A percentile compares a stretch with the other conserved stretches of the same genome.
Evolutionary conservation across 163 green algal species (phyloP).

Genomic region (Trebouxiophyceae sp.): DNA sequence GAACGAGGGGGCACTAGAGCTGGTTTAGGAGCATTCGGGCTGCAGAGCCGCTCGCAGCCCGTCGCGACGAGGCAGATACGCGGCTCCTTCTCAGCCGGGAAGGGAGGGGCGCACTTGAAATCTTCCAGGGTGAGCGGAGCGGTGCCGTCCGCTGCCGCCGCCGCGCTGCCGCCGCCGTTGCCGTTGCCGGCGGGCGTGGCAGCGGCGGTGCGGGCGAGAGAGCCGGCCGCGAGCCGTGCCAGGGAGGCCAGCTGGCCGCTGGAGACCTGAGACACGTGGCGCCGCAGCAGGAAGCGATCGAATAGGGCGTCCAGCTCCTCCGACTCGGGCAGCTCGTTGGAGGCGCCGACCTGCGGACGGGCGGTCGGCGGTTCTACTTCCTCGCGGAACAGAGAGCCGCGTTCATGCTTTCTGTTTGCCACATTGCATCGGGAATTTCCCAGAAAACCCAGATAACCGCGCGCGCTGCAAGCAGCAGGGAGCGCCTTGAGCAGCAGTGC

Average conservation of each 20-base stretch:
- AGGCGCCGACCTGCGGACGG: constrained; percentile 69
- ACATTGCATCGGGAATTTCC: too few species aligned
- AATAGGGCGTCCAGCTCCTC: constrained; percentile 96
- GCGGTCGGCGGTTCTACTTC: too few species aligned
- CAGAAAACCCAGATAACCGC: too few species aligned
- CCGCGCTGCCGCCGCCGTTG: constrained; percentile 1
- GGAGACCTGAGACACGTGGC: constrained; percentile 68
- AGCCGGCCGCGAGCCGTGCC: constrained; percentile 25
- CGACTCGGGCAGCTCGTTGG: constrained; percentile 92
- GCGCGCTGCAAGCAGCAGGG: too few species aligned
- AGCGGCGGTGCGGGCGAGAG: neutral
- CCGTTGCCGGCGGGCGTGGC: constrained; percentile 1
- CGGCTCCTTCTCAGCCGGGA: neutral
- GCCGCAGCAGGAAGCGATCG: constrained; percentile 88
- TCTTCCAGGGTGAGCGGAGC: constrained; percentile 15
- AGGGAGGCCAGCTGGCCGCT: constrained; percentile 30
- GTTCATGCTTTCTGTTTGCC: too few species aligned
- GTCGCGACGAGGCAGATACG: neutral
- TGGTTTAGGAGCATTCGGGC: neutral
- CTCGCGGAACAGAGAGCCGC: too few species aligned
- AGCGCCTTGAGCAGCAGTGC: too few species aligned
- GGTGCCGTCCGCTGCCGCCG: neutral
- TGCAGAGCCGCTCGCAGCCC: neutral
- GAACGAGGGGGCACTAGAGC: neutral
- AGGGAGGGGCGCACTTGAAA: constrained; percentile 15